phyloP scores from a whole-genome alignment of 2,329 filamentous ascomycete species.

The Paracorniculantispora psalliotae region DNA sequence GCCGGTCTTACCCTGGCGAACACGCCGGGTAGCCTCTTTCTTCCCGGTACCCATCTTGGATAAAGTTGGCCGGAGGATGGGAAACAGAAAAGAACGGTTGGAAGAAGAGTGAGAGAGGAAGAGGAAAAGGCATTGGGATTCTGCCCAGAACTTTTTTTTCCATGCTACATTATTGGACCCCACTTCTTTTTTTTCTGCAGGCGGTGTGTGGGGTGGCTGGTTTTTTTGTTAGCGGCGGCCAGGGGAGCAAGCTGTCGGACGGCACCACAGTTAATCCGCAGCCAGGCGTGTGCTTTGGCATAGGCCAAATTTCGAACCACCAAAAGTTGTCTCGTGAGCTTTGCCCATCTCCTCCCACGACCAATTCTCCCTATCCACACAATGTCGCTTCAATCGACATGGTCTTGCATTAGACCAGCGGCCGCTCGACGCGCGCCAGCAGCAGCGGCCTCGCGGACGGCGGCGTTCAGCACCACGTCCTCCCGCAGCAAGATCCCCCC shows the following conservation, averaged over 20 bases:
- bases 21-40: conserved; percentile 80
- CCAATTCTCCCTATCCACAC: background rate
- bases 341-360: background rate
- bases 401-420: conserved; percentile 23
- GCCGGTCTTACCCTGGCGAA: conserved; percentile 76
- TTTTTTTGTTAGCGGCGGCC: background rate
- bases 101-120: conserved; percentile 6
- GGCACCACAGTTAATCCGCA: conserved; percentile 9
- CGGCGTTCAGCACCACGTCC: conserved; percentile 30
- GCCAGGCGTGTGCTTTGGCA: background rate
- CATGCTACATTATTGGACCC: background rate
- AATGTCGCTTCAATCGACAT: conserved; percentile 26
- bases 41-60: conserved; percentile 77
- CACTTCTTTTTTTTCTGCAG: conserved; percentile 11
- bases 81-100: background rate
- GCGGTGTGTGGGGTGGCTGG: conserved; percentile 12
- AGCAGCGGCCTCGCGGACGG: conserved; percentile 20
- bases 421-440: conserved; percentile 23
- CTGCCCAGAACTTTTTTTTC: conserved; percentile 11
- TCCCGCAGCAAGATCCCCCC: conserved; percentile 61
- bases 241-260: background rate
- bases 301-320: conserved; percentile 1
- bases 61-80: background rate
- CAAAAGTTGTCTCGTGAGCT: conserved; percentile 2
- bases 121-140: background rate